These are phyloP conservation scores for Creolimax fragrantissima DNA, from an alignment of 78 protist genomes.

Conservation along the genomic window DNA sequence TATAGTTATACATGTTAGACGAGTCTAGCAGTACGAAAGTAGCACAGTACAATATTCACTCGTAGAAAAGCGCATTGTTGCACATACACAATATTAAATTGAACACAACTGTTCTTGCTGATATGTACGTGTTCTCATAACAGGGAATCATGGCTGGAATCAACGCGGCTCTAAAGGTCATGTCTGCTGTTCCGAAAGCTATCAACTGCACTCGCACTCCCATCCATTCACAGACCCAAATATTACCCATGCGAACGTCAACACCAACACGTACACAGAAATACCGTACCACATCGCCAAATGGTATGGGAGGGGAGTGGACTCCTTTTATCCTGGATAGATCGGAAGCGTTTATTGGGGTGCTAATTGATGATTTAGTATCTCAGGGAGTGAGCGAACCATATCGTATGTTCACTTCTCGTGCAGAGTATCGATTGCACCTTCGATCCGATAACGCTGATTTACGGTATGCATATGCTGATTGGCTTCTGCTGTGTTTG, in stretches of 20 bases:
- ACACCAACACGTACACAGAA: neutral
- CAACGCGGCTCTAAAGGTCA: conserved; percentile 64
- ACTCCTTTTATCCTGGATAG: conserved; percentile 39
- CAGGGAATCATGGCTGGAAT: conserved; percentile 80
- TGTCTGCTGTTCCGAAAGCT: too few species aligned
- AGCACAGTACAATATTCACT: too few species aligned
- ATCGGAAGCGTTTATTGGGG: conserved; percentile 73
- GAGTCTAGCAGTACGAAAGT: too few species aligned
- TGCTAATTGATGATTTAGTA: conserved; percentile 81
- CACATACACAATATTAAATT: too few species aligned
- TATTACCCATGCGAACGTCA: too few species aligned
- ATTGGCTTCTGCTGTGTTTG: neutral
- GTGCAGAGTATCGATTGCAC: conserved; percentile 27
- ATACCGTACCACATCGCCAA: neutral
- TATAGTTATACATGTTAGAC: too few species aligned
- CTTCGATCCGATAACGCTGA: conserved; percentile 86
- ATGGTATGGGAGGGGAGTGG: neutral
- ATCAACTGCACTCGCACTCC: too few species aligned
- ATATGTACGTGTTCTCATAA: too few species aligned
- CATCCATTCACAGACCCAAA: too few species aligned
- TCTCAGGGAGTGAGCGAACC: conserved; percentile 78
- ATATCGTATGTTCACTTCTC: conserved; percentile 82
- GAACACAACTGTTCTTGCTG: too few species aligned
- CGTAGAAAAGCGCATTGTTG: too few species aligned
- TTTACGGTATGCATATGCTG: conserved; percentile 38